Evolutionary conservation across 257 asterid species (phyloP).

Genomic region (Solanum raphanifolium): DNA sequence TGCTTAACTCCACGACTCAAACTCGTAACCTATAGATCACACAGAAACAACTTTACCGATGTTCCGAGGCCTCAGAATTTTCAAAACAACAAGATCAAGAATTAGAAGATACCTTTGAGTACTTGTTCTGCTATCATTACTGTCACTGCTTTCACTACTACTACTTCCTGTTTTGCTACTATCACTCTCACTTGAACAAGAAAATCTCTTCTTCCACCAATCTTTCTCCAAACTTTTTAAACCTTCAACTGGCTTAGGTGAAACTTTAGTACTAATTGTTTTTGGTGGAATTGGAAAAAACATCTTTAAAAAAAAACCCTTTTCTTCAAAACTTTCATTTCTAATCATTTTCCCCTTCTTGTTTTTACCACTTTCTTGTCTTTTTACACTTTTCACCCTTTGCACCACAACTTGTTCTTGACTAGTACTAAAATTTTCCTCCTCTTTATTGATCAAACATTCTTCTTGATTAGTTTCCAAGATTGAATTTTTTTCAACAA

Average conservation of each 20-base stretch:
- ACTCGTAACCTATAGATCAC: not conserved
- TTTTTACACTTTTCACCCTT: not conserved
- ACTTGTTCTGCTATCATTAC: conserved; percentile 17
- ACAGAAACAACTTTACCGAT: not conserved
- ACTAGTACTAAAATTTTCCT: not conserved
- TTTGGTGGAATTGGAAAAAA: conserved; percentile 35
- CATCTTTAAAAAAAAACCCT: conserved; percentile 50
- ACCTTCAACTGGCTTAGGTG: conserved; percentile 14
- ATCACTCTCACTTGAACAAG: conserved; percentile 46
- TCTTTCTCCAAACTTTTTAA: not conserved
- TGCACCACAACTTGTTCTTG: conserved; percentile 1
- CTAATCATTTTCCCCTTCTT: conserved; percentile 11
- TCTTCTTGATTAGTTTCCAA: conserved; percentile 14
- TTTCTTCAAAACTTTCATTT: conserved; percentile 36
- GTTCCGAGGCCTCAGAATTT: rapidly evolving
- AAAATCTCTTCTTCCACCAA: conserved; percentile 16
- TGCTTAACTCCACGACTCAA: not conserved
- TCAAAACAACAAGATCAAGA: not conserved
- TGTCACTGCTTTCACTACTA: conserved; percentile 16
- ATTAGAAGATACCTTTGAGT: not conserved
- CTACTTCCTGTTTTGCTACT: conserved; percentile 24
- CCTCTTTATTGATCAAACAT: not conserved
- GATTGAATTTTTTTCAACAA: conserved; percentile 37
- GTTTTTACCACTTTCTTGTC: conserved; percentile 20
- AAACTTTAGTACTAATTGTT: conserved; percentile 13